phyloP scores from a whole-genome alignment of 768 basidiomycete species.

The Boletus fagicola region DNA sequence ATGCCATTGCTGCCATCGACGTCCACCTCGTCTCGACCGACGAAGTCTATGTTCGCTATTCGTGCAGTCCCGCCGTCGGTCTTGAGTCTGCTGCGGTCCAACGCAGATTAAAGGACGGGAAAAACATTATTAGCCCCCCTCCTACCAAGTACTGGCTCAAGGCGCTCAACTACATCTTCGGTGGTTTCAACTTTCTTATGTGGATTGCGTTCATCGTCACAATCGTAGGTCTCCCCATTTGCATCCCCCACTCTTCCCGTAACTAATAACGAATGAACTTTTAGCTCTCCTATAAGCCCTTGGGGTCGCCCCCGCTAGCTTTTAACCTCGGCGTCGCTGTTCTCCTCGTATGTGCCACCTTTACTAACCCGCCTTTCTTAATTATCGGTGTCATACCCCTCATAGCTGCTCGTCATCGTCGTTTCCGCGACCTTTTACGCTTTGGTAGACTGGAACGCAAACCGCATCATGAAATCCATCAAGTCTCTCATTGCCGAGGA shows the following conservation, averaged over 20 bases:
- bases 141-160: slow-evolving; percentile 49
- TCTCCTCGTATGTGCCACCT: slow-evolving; percentile 40
- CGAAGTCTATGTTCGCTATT: slow-evolving; percentile 44
- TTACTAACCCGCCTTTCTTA: not conserved
- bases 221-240: slow-evolving; percentile 30
- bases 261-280: slow-evolving; percentile 17
- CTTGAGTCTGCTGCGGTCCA: slow-evolving; percentile 47
- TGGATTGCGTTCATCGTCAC: slow-evolving; percentile 54
- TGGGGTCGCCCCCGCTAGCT: slow-evolving; percentile 41
- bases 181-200: slow-evolving; percentile 58
- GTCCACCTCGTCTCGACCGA: slow-evolving; percentile 44
- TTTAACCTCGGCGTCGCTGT: slow-evolving; percentile 54
- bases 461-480: slow-evolving; percentile 52
- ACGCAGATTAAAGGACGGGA: slow-evolving; percentile 39
- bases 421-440: slow-evolving; percentile 49
- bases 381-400: slow-evolving; percentile 9
- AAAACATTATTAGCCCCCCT: slow-evolving; percentile 50
- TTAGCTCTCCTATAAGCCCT: slow-evolving; percentile 51
- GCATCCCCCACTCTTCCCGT: not conserved
- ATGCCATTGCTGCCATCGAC: slow-evolving; percentile 45
- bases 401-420: slow-evolving; percentile 41
- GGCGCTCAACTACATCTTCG: slow-evolving; percentile 51
- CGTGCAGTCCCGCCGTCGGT: slow-evolving; percentile 41
- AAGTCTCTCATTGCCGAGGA: slow-evolving; percentile 59
- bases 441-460: slow-evolving; percentile 49